These are phyloP conservation scores for Ambrosiella cleistominuta DNA, from an alignment of 2,329 filamentous ascomycete species.

Conservation along the genomic window DNA sequence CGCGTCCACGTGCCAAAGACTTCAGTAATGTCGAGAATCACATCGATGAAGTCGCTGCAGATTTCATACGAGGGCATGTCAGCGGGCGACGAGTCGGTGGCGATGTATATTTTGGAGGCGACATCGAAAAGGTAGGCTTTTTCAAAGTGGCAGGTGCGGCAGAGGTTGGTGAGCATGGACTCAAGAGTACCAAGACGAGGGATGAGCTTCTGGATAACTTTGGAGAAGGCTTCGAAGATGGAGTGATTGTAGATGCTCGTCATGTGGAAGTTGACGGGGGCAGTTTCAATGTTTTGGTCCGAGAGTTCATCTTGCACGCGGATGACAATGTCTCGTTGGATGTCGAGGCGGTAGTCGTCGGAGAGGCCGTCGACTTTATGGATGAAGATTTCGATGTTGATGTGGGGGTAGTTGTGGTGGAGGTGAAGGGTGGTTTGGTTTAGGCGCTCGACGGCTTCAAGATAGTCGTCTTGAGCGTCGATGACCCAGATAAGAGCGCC, in stretches of 20 bases:
- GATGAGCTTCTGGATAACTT: slow-evolving; percentile 95
- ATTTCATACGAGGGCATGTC: slow-evolving; percentile 96
- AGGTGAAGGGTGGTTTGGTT: slow-evolving; percentile 81
- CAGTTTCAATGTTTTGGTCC: slow-evolving; percentile 83
- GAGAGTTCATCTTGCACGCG: slow-evolving; percentile 90
- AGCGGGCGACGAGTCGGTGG: slow-evolving; percentile 80
- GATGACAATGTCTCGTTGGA: slow-evolving; percentile 90
- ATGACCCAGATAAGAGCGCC: slow-evolving; percentile 97
- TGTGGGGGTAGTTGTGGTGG: slow-evolving; percentile 66
- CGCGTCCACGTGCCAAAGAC: slow-evolving; percentile 68
- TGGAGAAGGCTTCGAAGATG: slow-evolving; percentile 95
- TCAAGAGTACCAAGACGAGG: slow-evolving; percentile 85
- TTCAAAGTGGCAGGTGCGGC: slow-evolving; percentile 84
- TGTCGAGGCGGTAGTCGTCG: slow-evolving; percentile 91
- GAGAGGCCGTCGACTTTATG: slow-evolving; percentile 97
- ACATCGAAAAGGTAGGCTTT: slow-evolving; percentile 98
- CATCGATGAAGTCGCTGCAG: slow-evolving; percentile 95
- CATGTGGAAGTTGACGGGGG: slow-evolving; percentile 83
- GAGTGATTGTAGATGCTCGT: slow-evolving; percentile 98
- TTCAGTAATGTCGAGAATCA: slow-evolving; percentile 92
- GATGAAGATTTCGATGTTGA: slow-evolving; percentile 97
- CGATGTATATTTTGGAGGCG: slow-evolving; percentile 95
- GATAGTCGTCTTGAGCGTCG: slow-evolving; percentile 93
- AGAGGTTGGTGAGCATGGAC: slow-evolving; percentile 82
- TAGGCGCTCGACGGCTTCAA: slow-evolving; percentile 73